These are phyloP conservation scores for Oenanthe javanica DNA, from an alignment of 140 eudicot species.

Conservation along the genomic window DNA sequence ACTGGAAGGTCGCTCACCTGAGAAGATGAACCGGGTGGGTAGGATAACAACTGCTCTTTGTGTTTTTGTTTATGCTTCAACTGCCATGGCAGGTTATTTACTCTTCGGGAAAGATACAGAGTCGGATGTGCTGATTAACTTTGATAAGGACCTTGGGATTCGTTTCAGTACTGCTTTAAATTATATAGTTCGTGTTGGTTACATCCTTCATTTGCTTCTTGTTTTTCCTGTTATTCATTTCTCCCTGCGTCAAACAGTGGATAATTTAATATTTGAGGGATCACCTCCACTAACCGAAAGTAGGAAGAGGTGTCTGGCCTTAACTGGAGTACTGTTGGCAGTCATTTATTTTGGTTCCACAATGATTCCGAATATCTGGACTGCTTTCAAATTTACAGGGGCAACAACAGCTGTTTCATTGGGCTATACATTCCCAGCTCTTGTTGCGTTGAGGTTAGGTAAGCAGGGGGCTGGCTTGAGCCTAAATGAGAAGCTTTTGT, in stretches of 20 bases:
- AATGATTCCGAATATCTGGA: slow-evolving; percentile 92
- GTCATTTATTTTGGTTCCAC: slow-evolving; percentile 75
- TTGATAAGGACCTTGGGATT: slow-evolving; percentile 81
- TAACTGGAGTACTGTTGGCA: slow-evolving; percentile 56
- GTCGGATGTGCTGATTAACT: slow-evolving; percentile 74
- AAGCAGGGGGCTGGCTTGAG: slow-evolving; percentile 53
- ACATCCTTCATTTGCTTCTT: slow-evolving; percentile 70
- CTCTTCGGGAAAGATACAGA: slow-evolving; percentile 75
- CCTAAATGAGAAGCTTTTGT: slow-evolving; percentile 47
- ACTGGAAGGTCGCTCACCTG: slow-evolving; percentile 67
- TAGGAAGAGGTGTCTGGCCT: slow-evolving; percentile 57
- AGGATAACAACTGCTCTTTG: slow-evolving; percentile 61
- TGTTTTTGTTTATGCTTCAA: slow-evolving; percentile 66
- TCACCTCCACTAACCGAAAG: slow-evolving; percentile 68
- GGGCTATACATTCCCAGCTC: slow-evolving; percentile 87
- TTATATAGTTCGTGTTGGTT: slow-evolving; percentile 83
- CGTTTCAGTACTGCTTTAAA: slow-evolving; percentile 68
- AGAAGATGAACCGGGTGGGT: slow-evolving; percentile 73
- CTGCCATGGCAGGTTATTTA: slow-evolving; percentile 77
- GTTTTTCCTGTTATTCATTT: slow-evolving; percentile 95
- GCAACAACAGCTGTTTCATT: slow-evolving; percentile 96
- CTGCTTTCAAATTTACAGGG: slow-evolving; percentile 94
- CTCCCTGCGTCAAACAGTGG: slow-evolving; percentile 79
- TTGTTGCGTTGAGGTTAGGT: slow-evolving; percentile 70
- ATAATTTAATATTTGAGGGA: slow-evolving; percentile 55